Base-by-base conservation (phyloP, 179 eudicot species). In the Corrigiola litoralis region DNA sequence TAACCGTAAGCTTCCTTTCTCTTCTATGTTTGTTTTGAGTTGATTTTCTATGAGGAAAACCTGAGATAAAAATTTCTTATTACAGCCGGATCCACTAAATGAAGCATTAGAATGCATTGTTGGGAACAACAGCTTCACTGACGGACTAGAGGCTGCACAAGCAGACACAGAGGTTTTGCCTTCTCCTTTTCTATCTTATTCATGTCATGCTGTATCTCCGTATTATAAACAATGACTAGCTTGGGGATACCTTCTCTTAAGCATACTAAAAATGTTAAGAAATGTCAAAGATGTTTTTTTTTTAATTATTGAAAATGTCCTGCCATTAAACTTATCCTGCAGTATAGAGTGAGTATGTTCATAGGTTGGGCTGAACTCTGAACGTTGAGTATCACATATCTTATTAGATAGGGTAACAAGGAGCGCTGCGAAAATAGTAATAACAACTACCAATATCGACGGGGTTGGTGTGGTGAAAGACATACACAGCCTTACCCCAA, bases 71-170 rank as follows among this genome's bases (percentile, higher is more conserved):
- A 16, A 28, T 42, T 65, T 59, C 37, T 60, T 24, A 21, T 58
- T 57, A 76, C 94, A 94, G 97, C 89, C 97, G 63, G 96, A 94
- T 81, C 97, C 96, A 18, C 46, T 90, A 32, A 78, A 69, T 31
- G 96, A 79, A 84, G 86, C 95, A 38, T 69, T 85, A 82, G 95
- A 94, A 64, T 88, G 87, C 74, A 89, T 90, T 54, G 79, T 86
- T 73, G 89, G 95, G 61, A 83, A 80, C 69, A 45, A 54, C 49
- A 72, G 69, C 62, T 67, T 72, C 55, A 77, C 64, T 69, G 95
- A 85, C 68, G 76, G 69, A 73, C 74, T 81, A 60, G 80, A 81
- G 72, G 81, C 84, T 72, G 79, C 80, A 51, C 64, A 81, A 67
- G 69, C 76, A 40, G 87, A 90, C 65, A 51, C 75, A 27, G 95